Evolutionary conservation across 192 early-diverging fungal species (phyloP), one percentile per base, ranked within the genome.

Genomic region (Linnemannia exigua): DNA sequence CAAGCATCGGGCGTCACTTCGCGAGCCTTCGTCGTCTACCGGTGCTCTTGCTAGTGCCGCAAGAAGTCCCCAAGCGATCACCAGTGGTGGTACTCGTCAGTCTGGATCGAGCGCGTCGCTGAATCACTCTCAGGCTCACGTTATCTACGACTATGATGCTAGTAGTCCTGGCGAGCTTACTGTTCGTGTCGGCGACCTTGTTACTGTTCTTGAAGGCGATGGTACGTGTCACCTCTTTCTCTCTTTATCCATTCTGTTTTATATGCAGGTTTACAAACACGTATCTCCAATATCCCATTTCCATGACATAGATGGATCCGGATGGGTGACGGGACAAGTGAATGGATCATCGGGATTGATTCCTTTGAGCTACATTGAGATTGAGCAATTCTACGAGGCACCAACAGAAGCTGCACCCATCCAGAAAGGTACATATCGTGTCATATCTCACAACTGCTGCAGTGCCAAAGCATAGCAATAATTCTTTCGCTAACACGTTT

Each of bases 71-170:
- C 58, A 63, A 12, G 0, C 58, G 52, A 67, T 37, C 16, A n/a
- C n/a, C n/a, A 28, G 33, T 1, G 69, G 68, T 17, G 54, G 37
- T 2, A 48, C 78, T 38, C 61, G 37, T 4, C 74, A 71, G 20
- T 46, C 61, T 52, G 61, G 31, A 54, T 76, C 85, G 3, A 75
- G 20, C 74, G 37, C 37, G 1, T 87, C 81, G 15, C 15, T 76
- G 33, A 44, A 72, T 36, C 76, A 58, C 38, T 7, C 76, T 16
- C 75, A 79, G 44, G 88, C 93, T 61, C 87, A 70, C 69, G 94
- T 90, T 19, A 75, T 93, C n/a, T 95, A 94, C 77, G 92, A 93
- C 70, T 94, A 94, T 79, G 81, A 83, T 44, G 88, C 90, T 7
- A 84, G 75, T n/a, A 88, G 70, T 48, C 80, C 79, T 16, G 93